phyloP scores from a whole-genome alignment of 1,284 basidiomycete species.

The Kwoniella shivajii region DNA sequence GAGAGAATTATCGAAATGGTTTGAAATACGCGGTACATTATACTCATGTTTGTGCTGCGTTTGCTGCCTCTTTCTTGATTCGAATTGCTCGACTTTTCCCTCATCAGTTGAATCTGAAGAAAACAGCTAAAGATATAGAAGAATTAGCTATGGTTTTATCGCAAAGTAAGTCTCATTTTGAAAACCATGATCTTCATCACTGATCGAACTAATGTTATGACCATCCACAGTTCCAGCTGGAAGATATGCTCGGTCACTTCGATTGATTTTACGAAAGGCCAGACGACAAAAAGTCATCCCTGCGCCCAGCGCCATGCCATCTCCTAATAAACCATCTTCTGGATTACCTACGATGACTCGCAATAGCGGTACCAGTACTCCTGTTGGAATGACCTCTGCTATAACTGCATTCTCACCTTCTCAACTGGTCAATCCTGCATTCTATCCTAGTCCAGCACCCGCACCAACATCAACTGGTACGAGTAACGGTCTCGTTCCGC shows the following conservation, averaged over 20 bases:
- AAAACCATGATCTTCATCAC: neutral
- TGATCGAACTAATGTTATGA: conserved; percentile 2
- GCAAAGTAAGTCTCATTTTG: conserved; percentile 61
- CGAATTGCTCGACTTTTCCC: conserved; percentile 84
- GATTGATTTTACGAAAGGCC: conserved; percentile 80
- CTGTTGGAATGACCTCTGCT: neutral
- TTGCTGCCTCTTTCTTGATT: conserved; percentile 83
- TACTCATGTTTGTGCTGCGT: conserved; percentile 79
- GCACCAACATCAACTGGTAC: neutral
- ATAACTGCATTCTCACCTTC: conserved; percentile 27
- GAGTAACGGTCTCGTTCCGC: conserved; percentile 6
- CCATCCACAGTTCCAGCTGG: conserved; percentile 72
- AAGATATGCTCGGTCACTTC: conserved; percentile 81
- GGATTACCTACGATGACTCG: conserved; percentile 20
- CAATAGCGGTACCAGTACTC: neutral
- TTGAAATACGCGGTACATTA: conserved; percentile 70
- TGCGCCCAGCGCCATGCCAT: conserved; percentile 47
- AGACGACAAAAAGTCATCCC: conserved; percentile 65
- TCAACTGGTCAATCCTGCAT: conserved; percentile 24
- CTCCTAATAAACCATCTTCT: conserved; percentile 29
- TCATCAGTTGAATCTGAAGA: conserved; percentile 73
- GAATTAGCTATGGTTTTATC: conserved; percentile 71
- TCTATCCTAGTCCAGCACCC: conserved; percentile 23
- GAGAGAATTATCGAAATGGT: conserved; percentile 70
- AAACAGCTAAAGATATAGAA: conserved; percentile 76